Evolutionary conservation across 2,329 filamentous ascomycete genomes (phyloP).

Genomic region (Phaeosphaeriaceae sp.): DNA sequence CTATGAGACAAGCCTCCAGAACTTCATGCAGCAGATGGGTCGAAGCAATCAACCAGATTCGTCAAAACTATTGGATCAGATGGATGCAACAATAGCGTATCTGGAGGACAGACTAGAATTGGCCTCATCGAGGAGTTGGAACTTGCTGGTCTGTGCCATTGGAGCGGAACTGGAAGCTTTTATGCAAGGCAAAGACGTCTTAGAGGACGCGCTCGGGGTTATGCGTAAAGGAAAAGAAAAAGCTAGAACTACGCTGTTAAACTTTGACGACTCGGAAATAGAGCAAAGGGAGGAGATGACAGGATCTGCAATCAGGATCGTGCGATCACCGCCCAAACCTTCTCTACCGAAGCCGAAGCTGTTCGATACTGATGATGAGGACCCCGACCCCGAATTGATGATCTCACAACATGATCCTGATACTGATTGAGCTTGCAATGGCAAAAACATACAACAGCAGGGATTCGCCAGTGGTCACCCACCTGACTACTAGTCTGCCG

Average conservation of each 20-base stretch:
- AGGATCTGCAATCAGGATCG: slow-evolving; percentile 39
- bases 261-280: slow-evolving; percentile 21
- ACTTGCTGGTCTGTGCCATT: slow-evolving; percentile 75
- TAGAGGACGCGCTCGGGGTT: slow-evolving; percentile 52
- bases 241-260: slow-evolving; percentile 25
- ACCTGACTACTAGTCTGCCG: no score
- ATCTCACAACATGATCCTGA: slow-evolving; percentile 55
- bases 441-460: no score
- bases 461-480: no score
- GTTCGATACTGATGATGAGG: slow-evolving; percentile 52
- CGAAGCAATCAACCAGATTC: slow-evolving; percentile 23
- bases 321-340: slow-evolving; percentile 37
- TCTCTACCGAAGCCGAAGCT: slow-evolving; percentile 35
- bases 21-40: slow-evolving; percentile 54
- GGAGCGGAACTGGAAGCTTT: slow-evolving; percentile 76
- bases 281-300: slow-evolving; percentile 36
- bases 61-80: slow-evolving; percentile 48
- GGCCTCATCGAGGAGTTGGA: slow-evolving; percentile 72
- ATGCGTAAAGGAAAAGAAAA: slow-evolving; percentile 39
- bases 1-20: slow-evolving; percentile 70
- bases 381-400: slow-evolving; percentile 57
- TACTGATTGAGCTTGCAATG: slow-evolving; percentile 32
- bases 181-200: slow-evolving; percentile 63
- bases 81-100: slow-evolving; percentile 62
- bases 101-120: slow-evolving; percentile 62